Base-by-base conservation (phyloP, 2,329 filamentous ascomycete genomes). In the Akanthomyces uredinophilus region DNA sequence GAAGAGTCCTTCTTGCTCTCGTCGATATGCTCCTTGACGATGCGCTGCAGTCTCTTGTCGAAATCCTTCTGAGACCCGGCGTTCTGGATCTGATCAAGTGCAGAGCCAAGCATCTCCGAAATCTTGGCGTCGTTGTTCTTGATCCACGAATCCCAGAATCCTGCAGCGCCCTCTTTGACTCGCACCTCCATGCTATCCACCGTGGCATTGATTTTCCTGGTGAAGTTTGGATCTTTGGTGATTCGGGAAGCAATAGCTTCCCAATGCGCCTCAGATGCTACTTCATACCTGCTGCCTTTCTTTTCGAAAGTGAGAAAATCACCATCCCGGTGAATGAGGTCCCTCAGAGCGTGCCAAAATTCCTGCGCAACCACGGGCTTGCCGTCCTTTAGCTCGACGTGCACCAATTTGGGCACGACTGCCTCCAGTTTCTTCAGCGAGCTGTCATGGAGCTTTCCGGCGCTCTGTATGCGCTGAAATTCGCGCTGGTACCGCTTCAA, bases 321-420 rank as follows among this genome's bases (percentile, higher is more conserved):
- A 2, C 75, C 74, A 49, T 84, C 82, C 1, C 75, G 71, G 22
- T 74, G 75, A 53, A 89, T 81, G 62, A 81, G 78, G 59, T 82
- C 80, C 27, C 79, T 77, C 10, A 92, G 71, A 0, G 87, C 88
- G 61, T 84, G 78, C 83, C 85, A 92, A 64, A 92, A 89, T 3
- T 85, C 80, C 27, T 83, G 78, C 0, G 82, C 75, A 18, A 91
- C 81, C 24, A 82, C 73, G 0, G 77, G 72, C 11, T 81, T 78
- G 16, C 86, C 87, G 35, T 82, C 72, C 39, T 75, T 72, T 8
- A 79, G 77, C 16, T 81, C 77, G 65, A 89, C 80, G 63, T 83
- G 81, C 5, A 91, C 75, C 11, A 81, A 67, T 14, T 81, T 77
- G 0, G 88, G 88, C 3, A 91, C 72, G 4, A 82, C 73, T 0